Percentiles rank a stretch among this genome's conserved stretches.
Evolutionary conservation across 139 green algal species (phyloP).

Genomic region (Dunaliella sp.): DNA sequence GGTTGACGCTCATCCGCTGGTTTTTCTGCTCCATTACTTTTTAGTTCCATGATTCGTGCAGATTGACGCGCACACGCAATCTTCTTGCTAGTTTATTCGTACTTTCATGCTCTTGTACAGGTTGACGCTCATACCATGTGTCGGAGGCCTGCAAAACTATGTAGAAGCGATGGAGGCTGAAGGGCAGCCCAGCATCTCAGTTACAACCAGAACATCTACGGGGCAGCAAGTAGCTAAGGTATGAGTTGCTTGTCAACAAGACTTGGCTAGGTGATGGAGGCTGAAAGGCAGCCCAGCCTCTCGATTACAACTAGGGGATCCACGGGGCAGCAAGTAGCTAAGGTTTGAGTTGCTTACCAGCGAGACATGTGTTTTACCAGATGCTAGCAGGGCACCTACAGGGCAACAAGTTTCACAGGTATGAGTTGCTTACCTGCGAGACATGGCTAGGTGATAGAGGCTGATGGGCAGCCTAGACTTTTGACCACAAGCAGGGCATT

Average conservation of each 20-base stretch:
- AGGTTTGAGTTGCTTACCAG: no score
- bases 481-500: no score
- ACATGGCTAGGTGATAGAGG: conserved; percentile 8
- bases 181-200: background rate
- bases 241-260: no score
- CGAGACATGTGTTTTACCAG: no score
- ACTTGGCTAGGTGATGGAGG: conserved; percentile 8
- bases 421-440: no score
- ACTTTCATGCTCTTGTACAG: conserved; percentile 34
- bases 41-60: no score
- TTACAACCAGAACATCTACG: background rate
- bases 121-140: conserved; percentile 23
- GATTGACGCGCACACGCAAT: no score
- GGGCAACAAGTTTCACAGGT: background rate
- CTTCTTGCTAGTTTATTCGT: no score
- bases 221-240: background rate
- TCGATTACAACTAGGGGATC: background rate
- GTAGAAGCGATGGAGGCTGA: conserved; percentile 5
- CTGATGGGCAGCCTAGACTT: background rate
- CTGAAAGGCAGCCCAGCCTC: background rate
- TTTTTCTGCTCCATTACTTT: no score
- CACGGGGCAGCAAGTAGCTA: background rate
- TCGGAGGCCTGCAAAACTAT: conserved; percentile 15
- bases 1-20: no score
- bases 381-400: background rate